Evolutionary conservation across 2,329 filamentous ascomycete genomes (phyloP), one percentile per base, ranked within the genome.

Genomic region (Aureobasidium sp.): DNA sequence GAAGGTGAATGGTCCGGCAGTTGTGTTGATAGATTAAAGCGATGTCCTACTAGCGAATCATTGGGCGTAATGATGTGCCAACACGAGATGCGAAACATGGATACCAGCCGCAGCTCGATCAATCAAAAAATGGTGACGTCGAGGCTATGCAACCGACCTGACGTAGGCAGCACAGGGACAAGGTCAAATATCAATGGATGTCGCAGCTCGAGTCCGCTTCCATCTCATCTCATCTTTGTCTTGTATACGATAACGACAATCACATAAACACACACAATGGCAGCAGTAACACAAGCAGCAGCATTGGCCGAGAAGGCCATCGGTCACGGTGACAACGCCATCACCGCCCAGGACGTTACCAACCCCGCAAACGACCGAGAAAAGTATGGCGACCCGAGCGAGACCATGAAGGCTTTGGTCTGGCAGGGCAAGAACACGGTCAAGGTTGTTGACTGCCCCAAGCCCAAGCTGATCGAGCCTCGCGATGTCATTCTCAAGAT

Each of bases 371-470:
- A 63, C 49, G 60, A 84, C 55, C 67, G 73, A 17, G 66, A 64
- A 27, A 74, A 74, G 58, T 74, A 74, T 64, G 79, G 74, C 21
- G 71, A 79, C 61, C 69, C 74, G 4, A 70, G 68, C 27, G 78
- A 83, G 61, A 85, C 70, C 14, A 93, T 95, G 86, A 85, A 88
- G 67, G 90, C 89, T 0, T 70, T 94, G 12, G 79, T 79, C 2
- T 95, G 89, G 89, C 81, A 85, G 69, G 86, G 86, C 49, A 93
- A 91, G 74, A 87, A 90, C 63, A 80, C 74, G 25, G 87, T 95
- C 41, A 71, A 86, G 63, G 74, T 94, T 61, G 76, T 83, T 44
- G 79, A 88, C 29, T 79, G 80, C 4, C 79, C 85, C 0, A 85
- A 83, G 61, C 88, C 89, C 2, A 82, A 78, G 61, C 75, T 93